Conservation (phyloP, 495 filamentous ascomycete genomes). For the Clavariopsis aquatica region DNA sequence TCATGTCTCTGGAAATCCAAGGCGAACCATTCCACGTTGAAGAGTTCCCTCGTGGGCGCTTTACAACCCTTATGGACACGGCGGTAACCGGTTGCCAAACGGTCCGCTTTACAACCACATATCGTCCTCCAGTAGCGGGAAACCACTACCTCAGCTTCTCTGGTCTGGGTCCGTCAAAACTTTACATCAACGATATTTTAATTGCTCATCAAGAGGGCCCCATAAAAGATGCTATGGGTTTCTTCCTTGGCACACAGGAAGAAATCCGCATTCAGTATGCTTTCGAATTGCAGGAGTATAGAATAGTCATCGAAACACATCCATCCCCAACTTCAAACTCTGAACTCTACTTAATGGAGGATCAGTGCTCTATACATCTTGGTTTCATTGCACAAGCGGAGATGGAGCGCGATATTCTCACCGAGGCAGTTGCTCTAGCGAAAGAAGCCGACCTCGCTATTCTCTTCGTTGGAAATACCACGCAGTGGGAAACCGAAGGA, state of each 20-base stretch:
- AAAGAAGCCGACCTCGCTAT: constrained; percentile 67
- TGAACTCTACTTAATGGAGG: constrained; percentile 47
- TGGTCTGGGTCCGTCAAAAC: constrained; percentile 69
- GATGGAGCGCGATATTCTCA: constrained; percentile 48
- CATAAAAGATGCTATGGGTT: constrained; percentile 58
- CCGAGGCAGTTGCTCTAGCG: constrained; percentile 60
- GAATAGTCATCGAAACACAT: constrained; percentile 4
- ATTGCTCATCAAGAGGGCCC: constrained; percentile 62
- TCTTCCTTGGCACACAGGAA: constrained; percentile 67
- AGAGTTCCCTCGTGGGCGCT: constrained; percentile 2
- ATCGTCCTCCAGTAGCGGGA: constrained; percentile 62
- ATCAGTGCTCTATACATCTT: constrained; percentile 58
- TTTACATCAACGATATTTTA: constrained; percentile 68
- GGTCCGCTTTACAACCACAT: constrained; percentile 57
- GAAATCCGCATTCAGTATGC: constrained; percentile 40
- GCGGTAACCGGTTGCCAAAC: neutral
- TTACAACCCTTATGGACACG: constrained; percentile 8
- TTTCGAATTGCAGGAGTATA: neutral
- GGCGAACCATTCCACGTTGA: constrained; percentile 6
- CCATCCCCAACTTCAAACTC: constrained; percentile 49
- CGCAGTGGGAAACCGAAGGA: constrained; percentile 83
- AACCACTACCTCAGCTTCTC: constrained; percentile 75
- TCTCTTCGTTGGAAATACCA: constrained; percentile 59
- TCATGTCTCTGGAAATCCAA: neutral
- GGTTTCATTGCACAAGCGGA: constrained; percentile 53